Evolutionary conservation across 2,329 filamentous ascomycete genomes (phyloP), one percentile per base, ranked within the genome.

Genomic region (Nothophaeocryptopus gaeumannii): DNA sequence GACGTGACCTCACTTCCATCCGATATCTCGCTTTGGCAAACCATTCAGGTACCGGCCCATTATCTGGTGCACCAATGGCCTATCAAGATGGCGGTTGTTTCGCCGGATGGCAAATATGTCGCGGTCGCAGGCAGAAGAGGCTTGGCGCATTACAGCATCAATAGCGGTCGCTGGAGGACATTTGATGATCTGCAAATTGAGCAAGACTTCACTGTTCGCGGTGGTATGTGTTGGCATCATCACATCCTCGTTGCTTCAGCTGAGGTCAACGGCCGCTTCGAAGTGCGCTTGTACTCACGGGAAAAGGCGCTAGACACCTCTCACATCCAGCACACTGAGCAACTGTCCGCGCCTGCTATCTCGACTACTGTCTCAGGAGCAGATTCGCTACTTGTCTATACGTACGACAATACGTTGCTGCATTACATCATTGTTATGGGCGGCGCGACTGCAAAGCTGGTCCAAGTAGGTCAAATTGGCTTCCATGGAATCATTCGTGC

Each of bases 191-290:
- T 84, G 20, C 82, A 80, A 29, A 80, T 85, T 64, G 93, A 97
- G 69, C 90, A 91, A 61, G 89, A 91, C 55, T 99, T 99, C 66
- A 83, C 89, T 16, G 89, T 99, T 11, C 80, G 91, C 55, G 93
- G 93, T 41, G 93, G 93, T 5, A 96, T 99, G 91, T 97, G 92
- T 67, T 99, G 93, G 93, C 91, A 95, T 66, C 90, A 95, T 59
- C 92, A 99, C 70, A 88, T 97, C 30, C 77, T 99, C 13, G 88
- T 97, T 48, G 91, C 90, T 34, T 90, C 92, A 3, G 85, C 96
- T n/a, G 93, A 99, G 69, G 84, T 83, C 46, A 88, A 87, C 59
- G 81, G 84, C 58, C 84, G 84, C 15, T 90, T 90, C 62, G 64
- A 84, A 77, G 73, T 99, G 42, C 87, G 93, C n/a, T 78, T 99